A percentile compares a stretch with the other conserved stretches of the same genome.
These are phyloP conservation scores for Pichiaceae sp. DNA, from an alignment of 1,139 yeast species.

Conservation along the genomic window DNA sequence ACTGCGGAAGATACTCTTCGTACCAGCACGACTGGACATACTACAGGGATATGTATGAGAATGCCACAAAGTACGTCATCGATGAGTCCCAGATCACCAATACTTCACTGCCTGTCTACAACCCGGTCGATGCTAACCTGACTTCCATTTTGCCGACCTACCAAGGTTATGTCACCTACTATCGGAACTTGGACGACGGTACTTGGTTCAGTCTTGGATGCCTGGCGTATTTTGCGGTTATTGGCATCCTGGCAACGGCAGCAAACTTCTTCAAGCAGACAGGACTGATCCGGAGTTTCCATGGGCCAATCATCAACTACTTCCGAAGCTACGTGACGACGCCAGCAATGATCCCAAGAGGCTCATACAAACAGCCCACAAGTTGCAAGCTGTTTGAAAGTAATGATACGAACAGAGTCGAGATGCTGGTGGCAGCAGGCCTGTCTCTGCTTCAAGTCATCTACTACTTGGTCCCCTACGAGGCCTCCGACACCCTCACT, in stretches of 20 bases:
- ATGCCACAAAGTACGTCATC: conserved; percentile 16
- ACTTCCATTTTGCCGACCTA: conserved; percentile 2
- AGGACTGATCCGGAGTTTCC: conserved; percentile 9
- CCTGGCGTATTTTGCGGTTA: conserved; percentile 30
- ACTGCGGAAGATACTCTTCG: conserved; percentile 11
- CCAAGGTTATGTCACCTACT: conserved; percentile 9
- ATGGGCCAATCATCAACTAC: conserved; percentile 8
- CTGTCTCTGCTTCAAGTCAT: conserved; percentile 13
- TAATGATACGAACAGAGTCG: conserved; percentile 50
- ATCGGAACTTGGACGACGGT: conserved; percentile 15
- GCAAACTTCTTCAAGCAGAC: conserved; percentile 17
- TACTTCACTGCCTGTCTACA: conserved; percentile 9
- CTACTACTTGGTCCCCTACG: conserved; percentile 36
- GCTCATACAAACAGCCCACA: conserved; percentile 9
- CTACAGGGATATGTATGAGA: conserved; percentile 16
- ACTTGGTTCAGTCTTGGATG: conserved; percentile 30
- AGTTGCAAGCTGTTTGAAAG: conserved; percentile 8
- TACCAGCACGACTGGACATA: conserved; percentile 8
- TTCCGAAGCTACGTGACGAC: conserved; percentile 15
- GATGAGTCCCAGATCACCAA: conserved; percentile 6
- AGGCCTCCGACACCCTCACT: conserved; percentile 29
- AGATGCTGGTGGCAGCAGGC: conserved; percentile 21
- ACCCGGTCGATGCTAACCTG: conserved; percentile 10
- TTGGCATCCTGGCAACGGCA: conserved; percentile 18
- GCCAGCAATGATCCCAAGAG: conserved; percentile 17